Evolutionary conservation across 2,329 filamentous ascomycete species (phyloP), one percentile per base, ranked within the genome.

Genomic region (Fusarium udum): DNA sequence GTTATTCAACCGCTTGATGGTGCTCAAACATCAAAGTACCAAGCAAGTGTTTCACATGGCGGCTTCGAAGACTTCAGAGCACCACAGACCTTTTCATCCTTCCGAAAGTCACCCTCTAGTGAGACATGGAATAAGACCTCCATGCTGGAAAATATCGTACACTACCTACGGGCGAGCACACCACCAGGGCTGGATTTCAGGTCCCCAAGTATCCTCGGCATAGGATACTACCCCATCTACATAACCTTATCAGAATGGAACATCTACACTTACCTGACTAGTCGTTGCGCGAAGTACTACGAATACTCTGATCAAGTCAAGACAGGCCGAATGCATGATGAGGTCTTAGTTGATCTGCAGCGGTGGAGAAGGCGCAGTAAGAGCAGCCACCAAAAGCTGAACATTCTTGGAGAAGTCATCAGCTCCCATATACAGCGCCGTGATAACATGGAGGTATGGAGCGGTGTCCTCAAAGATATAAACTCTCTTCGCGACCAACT

Each of bases 321-420:
- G 3, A 3, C 49, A 20, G 16, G 49, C 0, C n/a, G 26, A 0
- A 2, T 61, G 3, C 37, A 49, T 1, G 48, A 48, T 2, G 31
- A 43, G 1, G 65, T 56, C 3, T 6, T 68, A 1, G 7, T 53
- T 0, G 39, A 68, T 0, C 15, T 67, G 0, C 63, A 68, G 4
- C 37, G 37, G 1, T 68, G 55, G 65, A 22, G 18, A 0, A 7
- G 26, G 1, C 32, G 55, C 1, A 24, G 28, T 1, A 55, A 9
- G 5, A 49, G 36, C 3, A 59, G 49, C 0, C 16, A 46, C 6
- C 37, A 28, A 0, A 61, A 61, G 0, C 32, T 68, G 0, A 10
- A 0, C 1, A 12, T 56, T 0, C 26, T 68, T 0, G 1, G n/a
- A 0, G 55, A 45, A 0, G 43, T 49, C 1, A 11, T 61, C 1